Conservation (phyloP, 768 basidiomycete species). For the Neoboletus subvelutipes region DNA sequence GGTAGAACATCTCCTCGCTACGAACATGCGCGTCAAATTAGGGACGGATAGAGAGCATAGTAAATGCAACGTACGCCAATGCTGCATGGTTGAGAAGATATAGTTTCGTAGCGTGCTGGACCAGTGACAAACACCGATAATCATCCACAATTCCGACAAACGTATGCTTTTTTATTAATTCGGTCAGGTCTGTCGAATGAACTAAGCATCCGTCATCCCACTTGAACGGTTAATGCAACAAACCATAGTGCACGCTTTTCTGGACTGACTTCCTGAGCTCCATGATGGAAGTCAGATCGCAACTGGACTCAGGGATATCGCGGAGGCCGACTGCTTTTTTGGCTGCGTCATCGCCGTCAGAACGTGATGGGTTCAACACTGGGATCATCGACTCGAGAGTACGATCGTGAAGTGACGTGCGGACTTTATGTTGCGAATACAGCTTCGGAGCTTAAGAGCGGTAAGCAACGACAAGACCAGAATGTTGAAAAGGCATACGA, state of each 20-base stretch:
- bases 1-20: conserved; percentile 95
- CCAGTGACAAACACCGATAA: conserved; percentile 66
- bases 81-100: conserved; percentile 87
- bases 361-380: conserved; percentile 53
- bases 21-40: not conserved
- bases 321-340: conserved; percentile 32
- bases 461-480: conserved; percentile 4
- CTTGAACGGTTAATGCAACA: conserved; percentile 22
- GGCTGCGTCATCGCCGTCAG: conserved; percentile 25
- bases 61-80: conserved; percentile 61
- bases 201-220: not conserved
- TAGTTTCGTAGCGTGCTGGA: conserved; percentile 86
- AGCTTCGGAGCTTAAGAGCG: conserved; percentile 42
- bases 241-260: conserved; percentile 70
- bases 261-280: conserved; percentile 57
- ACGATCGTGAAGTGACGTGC: conserved; percentile 82
- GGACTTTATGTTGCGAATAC: conserved; percentile 86
- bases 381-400: conserved; percentile 97
- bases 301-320: conserved; percentile 73
- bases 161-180: conserved; percentile 82
- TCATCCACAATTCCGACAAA: conserved; percentile 92
- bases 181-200: conserved; percentile 60
- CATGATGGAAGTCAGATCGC: conserved; percentile 72
- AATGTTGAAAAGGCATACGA: conserved; percentile 16
- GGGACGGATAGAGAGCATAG: not conserved